Evolutionary conservation across 345 rosid species (phyloP).

Genomic region (Toxicodendron radicans): DNA sequence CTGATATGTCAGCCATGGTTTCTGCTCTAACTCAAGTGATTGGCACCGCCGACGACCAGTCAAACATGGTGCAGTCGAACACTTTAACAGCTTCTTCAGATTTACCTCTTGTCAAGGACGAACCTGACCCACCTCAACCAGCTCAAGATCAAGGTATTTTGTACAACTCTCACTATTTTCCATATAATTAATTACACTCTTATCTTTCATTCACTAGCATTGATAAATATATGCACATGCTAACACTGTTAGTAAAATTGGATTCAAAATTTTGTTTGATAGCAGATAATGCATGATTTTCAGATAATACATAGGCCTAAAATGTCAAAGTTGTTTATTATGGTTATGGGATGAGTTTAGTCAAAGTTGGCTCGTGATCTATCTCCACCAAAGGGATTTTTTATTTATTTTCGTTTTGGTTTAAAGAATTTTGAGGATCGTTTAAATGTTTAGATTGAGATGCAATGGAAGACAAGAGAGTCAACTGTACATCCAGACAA

Average conservation of each 20-base stretch:
- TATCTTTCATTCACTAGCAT: too few species aligned
- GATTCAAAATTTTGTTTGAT: too few species aligned
- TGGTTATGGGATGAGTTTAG: background rate
- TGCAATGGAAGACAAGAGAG: background rate
- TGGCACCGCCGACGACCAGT: slow-evolving; percentile 25
- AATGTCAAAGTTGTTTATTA: background rate
- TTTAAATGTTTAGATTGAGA: background rate
- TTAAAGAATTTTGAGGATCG: too few species aligned
- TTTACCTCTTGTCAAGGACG: slow-evolving; percentile 30
- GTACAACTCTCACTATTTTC: background rate
- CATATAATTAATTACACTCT: too few species aligned
- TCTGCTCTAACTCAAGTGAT: slow-evolving; percentile 67
- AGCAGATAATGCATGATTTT: too few species aligned
- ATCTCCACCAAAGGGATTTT: background rate
- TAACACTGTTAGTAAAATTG: too few species aligned
- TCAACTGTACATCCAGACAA: slow-evolving; percentile 31
- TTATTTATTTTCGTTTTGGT: too few species aligned
- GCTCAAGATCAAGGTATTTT: slow-evolving; percentile 42
- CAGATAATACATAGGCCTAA: background rate
- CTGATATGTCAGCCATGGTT: slow-evolving; percentile 84
- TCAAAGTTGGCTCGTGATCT: slow-evolving; percentile 2
- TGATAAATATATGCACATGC: too few species aligned
- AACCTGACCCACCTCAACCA: slow-evolving; percentile 33
- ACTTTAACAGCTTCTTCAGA: background rate
- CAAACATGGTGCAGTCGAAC: slow-evolving; percentile 24